Evolutionary conservation across 2,329 filamentous ascomycete genomes (phyloP), one percentile per base, ranked within the genome.

Genomic region (Clonostachys sp.): DNA sequence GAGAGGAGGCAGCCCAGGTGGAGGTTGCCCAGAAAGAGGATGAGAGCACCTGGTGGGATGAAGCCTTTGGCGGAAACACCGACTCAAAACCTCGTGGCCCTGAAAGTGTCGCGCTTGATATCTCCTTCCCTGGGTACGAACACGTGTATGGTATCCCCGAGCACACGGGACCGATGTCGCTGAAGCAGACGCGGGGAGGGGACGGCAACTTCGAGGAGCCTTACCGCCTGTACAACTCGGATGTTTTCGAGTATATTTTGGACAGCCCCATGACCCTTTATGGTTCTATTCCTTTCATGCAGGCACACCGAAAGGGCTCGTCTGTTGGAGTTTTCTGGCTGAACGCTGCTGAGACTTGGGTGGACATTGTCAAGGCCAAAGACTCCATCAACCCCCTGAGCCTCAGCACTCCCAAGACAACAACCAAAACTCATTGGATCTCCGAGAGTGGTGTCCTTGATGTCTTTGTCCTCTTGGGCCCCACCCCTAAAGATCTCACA

Each of bases 221-320:
- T 1, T 99, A 99, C 71, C 83, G 94, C 36, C 70, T 99, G 66
- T 96, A 96, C 73, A 99, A 99, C 66, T 81, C 89, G 34, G 94
- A 99, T 64, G 94, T 99, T 12, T 99, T 99, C 58, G 94, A 99
- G 70, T 99, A 99, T 65, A 86, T 96, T 58, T 80, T 96, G 58
- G 89, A 97, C 67, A 97, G 91, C 66, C 91, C 94, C 1, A 99
- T 99, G 94, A 97, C 94, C 1, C 78, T 99, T 2, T 99, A 99
- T 61, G 94, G 94, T n/a, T 76, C 91, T 8, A 97, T 99, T 57
- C 94, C 94, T 3, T 89, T 97, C 62, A 95, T 99, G 90, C 94
- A 97, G 67, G 94, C 94, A 16, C 92, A 99, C 62, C 87, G 87
- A 58, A 95, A 92, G 65, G 87, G 86, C 60, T 97, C 92, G 0